These are phyloP conservation scores for Gaeumannomyces sp. DNA, from an alignment of 2,329 filamentous ascomycete species.

Conservation along the genomic window DNA sequence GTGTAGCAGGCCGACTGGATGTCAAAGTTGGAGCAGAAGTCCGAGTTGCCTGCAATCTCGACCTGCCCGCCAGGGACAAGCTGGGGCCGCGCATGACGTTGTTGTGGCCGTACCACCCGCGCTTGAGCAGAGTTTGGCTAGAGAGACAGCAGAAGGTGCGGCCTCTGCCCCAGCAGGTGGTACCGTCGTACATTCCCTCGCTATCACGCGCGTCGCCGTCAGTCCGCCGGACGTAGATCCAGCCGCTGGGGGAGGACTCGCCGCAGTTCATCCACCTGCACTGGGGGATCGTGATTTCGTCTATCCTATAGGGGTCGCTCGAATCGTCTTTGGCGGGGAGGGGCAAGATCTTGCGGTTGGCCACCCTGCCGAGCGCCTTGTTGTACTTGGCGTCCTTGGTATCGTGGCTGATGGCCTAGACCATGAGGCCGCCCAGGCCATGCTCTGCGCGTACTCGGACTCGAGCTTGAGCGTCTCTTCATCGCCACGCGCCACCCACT, in stretches of 20 bases:
- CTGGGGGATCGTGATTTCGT: background rate
- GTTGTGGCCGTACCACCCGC: slow-evolving; percentile 3
- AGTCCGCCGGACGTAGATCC: background rate
- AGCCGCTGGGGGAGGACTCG: background rate
- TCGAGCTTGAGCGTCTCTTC: slow-evolving; percentile 22
- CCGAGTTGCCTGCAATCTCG: background rate
- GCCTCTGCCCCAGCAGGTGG: background rate
- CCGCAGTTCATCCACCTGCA: slow-evolving; percentile 5
- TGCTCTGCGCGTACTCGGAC: slow-evolving; percentile 19
- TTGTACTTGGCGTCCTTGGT: slow-evolving; percentile 2
- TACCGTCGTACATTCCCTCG: background rate
- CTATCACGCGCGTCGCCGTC: background rate
- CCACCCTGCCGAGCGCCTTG: background rate
- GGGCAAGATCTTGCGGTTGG: background rate
- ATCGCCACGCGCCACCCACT: slow-evolving; percentile 29
- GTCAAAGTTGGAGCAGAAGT: background rate
- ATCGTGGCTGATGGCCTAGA: slow-evolving; percentile 14
- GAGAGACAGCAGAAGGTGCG: background rate
- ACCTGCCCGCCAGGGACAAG: background rate
- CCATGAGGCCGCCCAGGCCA: slow-evolving; percentile 18
- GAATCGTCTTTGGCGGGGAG: too few species aligned
- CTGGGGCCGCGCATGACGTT: background rate
- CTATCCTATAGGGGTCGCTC: too few species aligned
- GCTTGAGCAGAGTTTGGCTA: background rate
- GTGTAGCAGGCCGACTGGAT: background rate